These are phyloP conservation scores for Pseudonitzschia pungens DNA, from an alignment of 108 stramenopile species.

Conservation along the genomic window DNA sequence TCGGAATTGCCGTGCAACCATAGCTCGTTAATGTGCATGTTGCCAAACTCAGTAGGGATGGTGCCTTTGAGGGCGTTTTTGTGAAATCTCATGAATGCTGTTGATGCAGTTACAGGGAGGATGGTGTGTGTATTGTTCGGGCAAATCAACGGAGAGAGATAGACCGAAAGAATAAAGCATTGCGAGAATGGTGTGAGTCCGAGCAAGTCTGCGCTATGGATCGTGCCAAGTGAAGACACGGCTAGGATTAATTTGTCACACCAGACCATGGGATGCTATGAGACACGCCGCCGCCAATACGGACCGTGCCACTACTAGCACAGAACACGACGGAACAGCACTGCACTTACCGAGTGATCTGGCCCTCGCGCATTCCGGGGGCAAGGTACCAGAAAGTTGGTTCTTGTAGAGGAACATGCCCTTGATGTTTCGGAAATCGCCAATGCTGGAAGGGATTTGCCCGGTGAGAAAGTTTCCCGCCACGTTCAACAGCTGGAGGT, in stretches of 20 bases:
- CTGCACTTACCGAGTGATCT: slow-evolving; percentile 30
- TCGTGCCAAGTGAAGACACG: no score
- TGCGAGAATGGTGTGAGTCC: neutral
- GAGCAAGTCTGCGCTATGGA: no score
- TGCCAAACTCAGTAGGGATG: slow-evolving; percentile 64
- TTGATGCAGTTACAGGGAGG: neutral
- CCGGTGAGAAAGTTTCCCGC: slow-evolving; percentile 51
- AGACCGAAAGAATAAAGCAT: no score
- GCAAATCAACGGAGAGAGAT: no score
- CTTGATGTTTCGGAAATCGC: slow-evolving; percentile 26
- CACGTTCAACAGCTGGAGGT: slow-evolving; percentile 39
- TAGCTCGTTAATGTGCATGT: slow-evolving; percentile 31
- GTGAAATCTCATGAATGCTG: slow-evolving; percentile 43
- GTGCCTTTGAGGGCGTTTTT: slow-evolving; percentile 51
- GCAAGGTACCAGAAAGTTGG: slow-evolving; percentile 40
- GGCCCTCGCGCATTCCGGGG: slow-evolving; percentile 23
- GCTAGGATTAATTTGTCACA: no score
- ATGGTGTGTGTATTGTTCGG: neutral
- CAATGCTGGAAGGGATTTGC: slow-evolving; percentile 53
- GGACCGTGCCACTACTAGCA: neutral
- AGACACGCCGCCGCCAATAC: no score
- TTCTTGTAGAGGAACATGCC: slow-evolving; percentile 43
- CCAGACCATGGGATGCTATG: no score
- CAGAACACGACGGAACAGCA: neutral
- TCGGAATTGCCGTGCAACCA: slow-evolving; percentile 22